These are phyloP conservation scores for Neopestalotiopsis sp. DNA, from an alignment of 2,329 filamentous ascomycete species.

Conservation along the genomic window DNA sequence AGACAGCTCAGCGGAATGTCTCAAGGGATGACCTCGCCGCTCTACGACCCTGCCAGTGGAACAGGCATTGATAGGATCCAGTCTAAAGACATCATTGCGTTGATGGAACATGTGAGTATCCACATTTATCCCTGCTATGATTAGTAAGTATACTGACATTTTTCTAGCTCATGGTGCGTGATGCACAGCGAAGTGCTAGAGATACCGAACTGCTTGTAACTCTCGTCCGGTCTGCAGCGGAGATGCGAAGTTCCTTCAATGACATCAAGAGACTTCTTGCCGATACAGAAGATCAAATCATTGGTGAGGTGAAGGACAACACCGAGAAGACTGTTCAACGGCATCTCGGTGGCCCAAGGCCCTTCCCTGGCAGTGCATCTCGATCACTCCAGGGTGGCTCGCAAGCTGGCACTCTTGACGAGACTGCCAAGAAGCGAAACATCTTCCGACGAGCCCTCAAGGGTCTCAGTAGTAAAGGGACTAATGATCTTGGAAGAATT, in stretches of 20 bases:
- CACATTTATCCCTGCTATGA: slow-evolving; percentile 1
- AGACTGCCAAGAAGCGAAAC: slow-evolving; percentile 82
- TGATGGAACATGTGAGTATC: slow-evolving; percentile 88
- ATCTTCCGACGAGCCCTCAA: slow-evolving; percentile 95
- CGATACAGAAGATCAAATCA: slow-evolving; percentile 87
- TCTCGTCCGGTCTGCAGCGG: slow-evolving; percentile 88
- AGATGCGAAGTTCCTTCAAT: slow-evolving; percentile 96
- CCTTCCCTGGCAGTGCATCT: slow-evolving; percentile 71
- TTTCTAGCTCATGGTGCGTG: slow-evolving; percentile 82
- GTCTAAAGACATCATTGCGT: slow-evolving; percentile 92
- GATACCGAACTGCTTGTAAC: slow-evolving; percentile 97
- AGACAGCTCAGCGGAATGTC: slow-evolving; percentile 87
- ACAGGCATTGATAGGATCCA: slow-evolving; percentile 89
- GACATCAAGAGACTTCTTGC: slow-evolving; percentile 93
- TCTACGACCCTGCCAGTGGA: slow-evolving; percentile 90
- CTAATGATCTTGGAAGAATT: slow-evolving; percentile 85
- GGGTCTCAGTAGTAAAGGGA: slow-evolving; percentile 84
- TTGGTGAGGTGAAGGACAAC: slow-evolving; percentile 84
- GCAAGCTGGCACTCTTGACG: slow-evolving; percentile 59
- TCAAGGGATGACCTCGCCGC: slow-evolving; percentile 85
- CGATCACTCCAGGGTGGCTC: slow-evolving; percentile 64
- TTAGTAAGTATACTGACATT: slow-evolving; percentile 29
- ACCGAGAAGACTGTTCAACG: slow-evolving; percentile 85
- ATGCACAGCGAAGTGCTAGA: slow-evolving; percentile 92
- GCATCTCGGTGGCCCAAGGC: slow-evolving; percentile 83